phyloP scores from a whole-genome alignment of 202 grass and related monocot species.

The Tripidium arundinaceum region DNA sequence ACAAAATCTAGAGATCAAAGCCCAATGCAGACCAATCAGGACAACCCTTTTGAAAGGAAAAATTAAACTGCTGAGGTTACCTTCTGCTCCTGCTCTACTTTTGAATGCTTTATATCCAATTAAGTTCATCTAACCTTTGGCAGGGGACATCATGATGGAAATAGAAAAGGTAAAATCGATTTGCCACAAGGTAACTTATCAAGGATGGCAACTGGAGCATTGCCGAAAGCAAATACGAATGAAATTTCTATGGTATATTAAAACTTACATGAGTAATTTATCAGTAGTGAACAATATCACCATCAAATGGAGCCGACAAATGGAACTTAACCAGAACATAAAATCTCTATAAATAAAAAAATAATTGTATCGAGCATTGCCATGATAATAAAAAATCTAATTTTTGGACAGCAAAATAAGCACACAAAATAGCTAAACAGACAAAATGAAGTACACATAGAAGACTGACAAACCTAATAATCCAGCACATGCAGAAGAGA shows the following conservation, averaged over 20 bases:
- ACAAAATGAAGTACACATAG: not conserved
- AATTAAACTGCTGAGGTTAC: not conserved
- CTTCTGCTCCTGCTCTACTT: not conserved
- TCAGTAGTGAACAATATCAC: not conserved
- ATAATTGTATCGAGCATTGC: not conserved
- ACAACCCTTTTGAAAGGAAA: too few species aligned
- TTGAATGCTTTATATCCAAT: not conserved
- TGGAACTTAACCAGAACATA: not conserved
- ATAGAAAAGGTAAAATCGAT: not conserved
- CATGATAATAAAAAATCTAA: not conserved
- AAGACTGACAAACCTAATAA: slow-evolving; percentile 62
- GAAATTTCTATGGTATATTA: not conserved
- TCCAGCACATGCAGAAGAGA: slow-evolving; percentile 96
- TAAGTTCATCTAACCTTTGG: too few species aligned
- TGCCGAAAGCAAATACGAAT: not conserved
- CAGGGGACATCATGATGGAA: not conserved
- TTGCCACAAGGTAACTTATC: not conserved
- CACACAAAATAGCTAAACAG: not conserved
- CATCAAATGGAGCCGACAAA: not conserved
- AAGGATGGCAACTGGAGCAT: not conserved
- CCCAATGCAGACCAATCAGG: not conserved
- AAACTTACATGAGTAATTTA: not conserved
- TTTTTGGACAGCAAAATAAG: not conserved
- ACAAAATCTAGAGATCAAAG: not conserved
- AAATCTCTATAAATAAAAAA: not conserved